These are phyloP conservation scores for Bryopsis sp. DNA, from an alignment of 139 green algal species.

Conservation along the genomic window DNA sequence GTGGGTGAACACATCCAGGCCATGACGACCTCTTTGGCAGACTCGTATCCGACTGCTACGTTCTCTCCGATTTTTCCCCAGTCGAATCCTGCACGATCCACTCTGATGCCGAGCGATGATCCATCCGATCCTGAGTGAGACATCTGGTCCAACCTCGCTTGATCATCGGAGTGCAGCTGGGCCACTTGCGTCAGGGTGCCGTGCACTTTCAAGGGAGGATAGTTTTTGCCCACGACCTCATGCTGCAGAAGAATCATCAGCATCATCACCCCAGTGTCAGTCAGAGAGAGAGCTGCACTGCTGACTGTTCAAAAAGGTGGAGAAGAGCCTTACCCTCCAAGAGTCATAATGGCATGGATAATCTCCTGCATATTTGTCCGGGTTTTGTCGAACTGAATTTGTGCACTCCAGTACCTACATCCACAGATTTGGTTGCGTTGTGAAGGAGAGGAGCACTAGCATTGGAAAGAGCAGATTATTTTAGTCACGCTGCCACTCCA, in stretches of 20 bases:
- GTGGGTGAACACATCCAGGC: slow-evolving; percentile 4
- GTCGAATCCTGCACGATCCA: neutral
- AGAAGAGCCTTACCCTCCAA: slow-evolving; percentile 5
- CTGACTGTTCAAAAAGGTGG: neutral
- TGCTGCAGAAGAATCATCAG: too few species aligned
- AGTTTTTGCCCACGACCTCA: slow-evolving; percentile 4
- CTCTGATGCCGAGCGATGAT: neutral
- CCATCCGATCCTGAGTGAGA: slow-evolving; percentile 1
- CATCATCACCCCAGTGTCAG: too few species aligned
- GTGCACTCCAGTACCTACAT: slow-evolving; percentile 11
- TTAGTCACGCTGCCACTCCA: too few species aligned
- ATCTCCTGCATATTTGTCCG: slow-evolving; percentile 1
- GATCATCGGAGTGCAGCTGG: slow-evolving; percentile 10
- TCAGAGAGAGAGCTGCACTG: neutral
- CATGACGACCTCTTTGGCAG: slow-evolving; percentile 13
- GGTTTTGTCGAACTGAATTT: slow-evolving; percentile 8
- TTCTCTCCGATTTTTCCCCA: slow-evolving; percentile 1
- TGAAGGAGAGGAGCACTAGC: too few species aligned
- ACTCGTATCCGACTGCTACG: neutral
- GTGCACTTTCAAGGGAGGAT: neutral
- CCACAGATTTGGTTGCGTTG: too few species aligned
- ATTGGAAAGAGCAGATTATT: too few species aligned
- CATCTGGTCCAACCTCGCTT: slow-evolving; percentile 5
- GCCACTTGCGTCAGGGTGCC: neutral
- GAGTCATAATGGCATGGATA: slow-evolving; percentile 6